These are phyloP conservation scores for Globisporangium parvum DNA, from an alignment of 352 stramenopile genomes.

Conservation along the genomic window DNA sequence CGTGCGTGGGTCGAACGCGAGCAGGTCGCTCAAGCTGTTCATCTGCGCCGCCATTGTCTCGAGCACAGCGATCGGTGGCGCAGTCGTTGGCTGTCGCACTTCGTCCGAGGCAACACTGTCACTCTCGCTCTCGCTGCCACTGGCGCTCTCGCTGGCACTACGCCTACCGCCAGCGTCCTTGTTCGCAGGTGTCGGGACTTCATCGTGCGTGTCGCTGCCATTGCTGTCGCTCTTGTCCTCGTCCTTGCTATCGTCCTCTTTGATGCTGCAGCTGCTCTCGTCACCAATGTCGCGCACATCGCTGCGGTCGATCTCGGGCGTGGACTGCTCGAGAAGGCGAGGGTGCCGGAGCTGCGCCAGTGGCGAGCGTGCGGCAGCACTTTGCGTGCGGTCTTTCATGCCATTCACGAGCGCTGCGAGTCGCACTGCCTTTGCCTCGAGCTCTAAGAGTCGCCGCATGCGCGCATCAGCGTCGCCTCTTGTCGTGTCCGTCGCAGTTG, in stretches of 20 bases:
- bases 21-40: neutral
- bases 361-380: no score
- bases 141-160: neutral
- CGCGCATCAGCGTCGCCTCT: neutral
- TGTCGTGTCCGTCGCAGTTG: neutral
- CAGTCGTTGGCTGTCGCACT: neutral
- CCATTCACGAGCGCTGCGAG: constrained; percentile 9
- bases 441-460: constrained; percentile 5
- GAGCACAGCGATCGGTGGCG: neutral
- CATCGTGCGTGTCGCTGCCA: no score
- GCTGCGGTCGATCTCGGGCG: neutral
- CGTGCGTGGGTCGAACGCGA: constrained; percentile 27
- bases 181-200: no score
- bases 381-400: constrained; percentile 1
- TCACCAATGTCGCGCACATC: neutral
- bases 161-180: neutral
- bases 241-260: neutral
- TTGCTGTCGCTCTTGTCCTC: neutral
- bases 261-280: no score
- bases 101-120: constrained; percentile 1
- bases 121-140: neutral
- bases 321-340: no score
- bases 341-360: neutral
- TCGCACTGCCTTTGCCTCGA: constrained; percentile 9
- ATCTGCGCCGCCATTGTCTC: neutral